A percentile compares a stretch with the other conserved stretches of the same genome.
Evolutionary conservation across 768 basidiomycete genomes (phyloP).

Genomic region (Mycena alexandri): DNA sequence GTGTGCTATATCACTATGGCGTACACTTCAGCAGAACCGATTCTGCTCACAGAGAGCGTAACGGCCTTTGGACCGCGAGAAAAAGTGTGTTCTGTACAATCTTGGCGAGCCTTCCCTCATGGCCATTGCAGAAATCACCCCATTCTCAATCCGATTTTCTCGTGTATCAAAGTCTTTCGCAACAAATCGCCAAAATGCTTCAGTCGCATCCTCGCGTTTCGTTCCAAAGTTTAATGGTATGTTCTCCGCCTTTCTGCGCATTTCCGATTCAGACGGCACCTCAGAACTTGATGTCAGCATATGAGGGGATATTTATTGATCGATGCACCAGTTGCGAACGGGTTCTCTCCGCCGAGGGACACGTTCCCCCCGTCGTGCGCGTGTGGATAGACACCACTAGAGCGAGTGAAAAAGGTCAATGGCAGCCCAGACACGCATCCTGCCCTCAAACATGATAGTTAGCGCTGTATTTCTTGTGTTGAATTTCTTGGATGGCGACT

Average conservation of each 20-base stretch:
- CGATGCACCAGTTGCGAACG: constrained; percentile 72
- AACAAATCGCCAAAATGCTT: constrained; percentile 73
- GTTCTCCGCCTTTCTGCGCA: constrained; percentile 27
- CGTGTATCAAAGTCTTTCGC: constrained; percentile 75
- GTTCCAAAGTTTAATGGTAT: constrained; percentile 67
- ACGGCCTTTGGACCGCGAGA: constrained; percentile 83
- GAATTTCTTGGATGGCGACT: too few species aligned
- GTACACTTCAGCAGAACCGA: constrained; percentile 47
- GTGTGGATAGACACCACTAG: constrained; percentile 57
- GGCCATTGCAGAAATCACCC: constrained; percentile 64
- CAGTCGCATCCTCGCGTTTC: constrained; percentile 65
- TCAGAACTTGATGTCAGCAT: constrained; percentile 68
- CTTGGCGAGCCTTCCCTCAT: not conserved
- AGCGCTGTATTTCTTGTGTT: constrained; percentile 6
- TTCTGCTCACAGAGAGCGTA: constrained; percentile 69
- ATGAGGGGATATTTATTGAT: constrained; percentile 72
- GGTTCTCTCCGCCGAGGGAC: constrained; percentile 76
- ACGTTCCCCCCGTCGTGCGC: constrained; percentile 79
- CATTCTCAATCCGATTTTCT: constrained; percentile 78
- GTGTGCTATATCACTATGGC: constrained; percentile 71
- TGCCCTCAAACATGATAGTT: constrained; percentile 48
- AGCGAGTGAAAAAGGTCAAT: constrained; percentile 47
- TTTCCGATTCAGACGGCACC: constrained; percentile 2
- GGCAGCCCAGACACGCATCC: constrained; percentile 67
- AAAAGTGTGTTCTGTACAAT: constrained; percentile 55